Base-by-base conservation (phyloP, 2,329 filamentous ascomycete genomes). In the Metarhizium anisopliae region DNA sequence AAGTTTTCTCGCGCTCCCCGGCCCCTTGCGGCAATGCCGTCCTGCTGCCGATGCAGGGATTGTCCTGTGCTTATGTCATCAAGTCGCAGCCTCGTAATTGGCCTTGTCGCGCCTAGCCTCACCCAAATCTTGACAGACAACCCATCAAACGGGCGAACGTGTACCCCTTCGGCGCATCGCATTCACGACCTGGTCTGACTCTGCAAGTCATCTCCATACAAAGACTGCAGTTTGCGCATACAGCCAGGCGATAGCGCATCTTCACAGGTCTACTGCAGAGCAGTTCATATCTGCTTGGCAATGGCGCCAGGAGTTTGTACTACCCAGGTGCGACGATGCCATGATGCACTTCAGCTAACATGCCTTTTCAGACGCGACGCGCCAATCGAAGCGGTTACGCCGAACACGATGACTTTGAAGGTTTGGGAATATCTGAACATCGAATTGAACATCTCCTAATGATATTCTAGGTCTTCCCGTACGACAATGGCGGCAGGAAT, bases 401-500 rank as follows among this genome's bases (percentile, higher is more conserved):
- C 43, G 81, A 84, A 60, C 81, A 83, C 63, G 81, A 84, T 64
- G 81, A 83, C 59, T 83, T 84, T 55, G 81, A 84, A 71, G 80
- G 77, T 79, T 54, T 47, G 57, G 45, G 7, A 7, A 4, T 32
- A n/a, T 10, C 30, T 6, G 7, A 6, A 14, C 10, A 20, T 13
- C 35, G 36, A 13, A 10, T 36, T 30, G 29, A 43, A 53, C 56
- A 52, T 35, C 47, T 60, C 55, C 62, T 69, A 55, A 69, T 47
- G 16, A 47, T n/a, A 16, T 29, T 38, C 76, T 82, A 78, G 90
- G 91, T 58, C 80, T 96, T 11, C 93, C 93, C 16, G 87, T 96
- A 56, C 87, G 91, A 66, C 90, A 95, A 80, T 97, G 91, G 87
- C 85, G 89, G 55, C 84, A 88, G 60, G 84, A 87, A 57, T 77